A percentile compares a stretch with the other conserved stretches of the same genome.
Conservation (phyloP, 2,329 filamentous ascomycete genomes). For the Pseudopyricularia javanii region DNA sequence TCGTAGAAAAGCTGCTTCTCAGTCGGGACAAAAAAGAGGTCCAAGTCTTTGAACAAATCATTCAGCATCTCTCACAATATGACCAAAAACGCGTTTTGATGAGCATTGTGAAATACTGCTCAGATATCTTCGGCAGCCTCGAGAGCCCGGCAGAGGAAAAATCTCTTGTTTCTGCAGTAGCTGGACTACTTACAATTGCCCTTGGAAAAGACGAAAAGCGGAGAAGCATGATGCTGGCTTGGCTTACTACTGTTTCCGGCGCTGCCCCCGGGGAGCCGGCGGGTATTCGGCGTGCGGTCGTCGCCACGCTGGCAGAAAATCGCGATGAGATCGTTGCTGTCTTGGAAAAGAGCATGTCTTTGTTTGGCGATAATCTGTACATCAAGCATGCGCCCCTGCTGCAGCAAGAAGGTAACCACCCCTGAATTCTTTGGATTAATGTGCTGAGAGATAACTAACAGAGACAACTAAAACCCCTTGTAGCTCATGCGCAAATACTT, state of each 20-base stretch:
- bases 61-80: constrained; percentile 22
- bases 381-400: constrained; percentile 75
- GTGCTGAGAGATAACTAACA: constrained; percentile 10
- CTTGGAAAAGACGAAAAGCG: constrained; percentile 32
- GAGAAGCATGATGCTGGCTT: constrained; percentile 44
- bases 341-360: constrained; percentile 55
- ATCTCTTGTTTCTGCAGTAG: constrained; percentile 39
- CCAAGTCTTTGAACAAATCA: constrained; percentile 16
- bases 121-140: background rate
- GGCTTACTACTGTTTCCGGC: constrained; percentile 52
- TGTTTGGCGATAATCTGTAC: constrained; percentile 78
- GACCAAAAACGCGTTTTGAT: constrained; percentile 28
- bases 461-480: constrained; percentile 9
- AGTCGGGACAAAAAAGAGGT: constrained; percentile 2
- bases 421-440: background rate
- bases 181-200: constrained; percentile 40
- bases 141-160: background rate
- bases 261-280: constrained; percentile 52
- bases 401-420: constrained; percentile 68
- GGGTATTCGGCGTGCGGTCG: constrained; percentile 53
- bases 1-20: constrained; percentile 23
- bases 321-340: constrained; percentile 39
- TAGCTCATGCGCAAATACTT: constrained; percentile 69
- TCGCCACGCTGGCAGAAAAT: constrained; percentile 43
- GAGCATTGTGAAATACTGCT: background rate